Base-by-base conservation (phyloP, 345 rosid genomes). In the Gossypium ekmanianum region DNA sequence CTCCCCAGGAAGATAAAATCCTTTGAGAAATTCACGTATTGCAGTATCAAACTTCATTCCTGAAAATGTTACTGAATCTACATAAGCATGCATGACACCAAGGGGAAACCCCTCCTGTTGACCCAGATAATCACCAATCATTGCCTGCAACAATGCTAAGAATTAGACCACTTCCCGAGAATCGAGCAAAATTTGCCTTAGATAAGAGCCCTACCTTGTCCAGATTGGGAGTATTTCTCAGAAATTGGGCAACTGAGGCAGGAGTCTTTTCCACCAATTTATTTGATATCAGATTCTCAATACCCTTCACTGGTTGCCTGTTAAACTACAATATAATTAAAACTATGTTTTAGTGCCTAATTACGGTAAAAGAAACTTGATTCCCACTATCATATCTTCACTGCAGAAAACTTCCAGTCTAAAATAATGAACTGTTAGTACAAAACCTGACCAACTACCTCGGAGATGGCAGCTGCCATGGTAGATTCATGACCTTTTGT, bases 11-110 rank as follows among this genome's bases (percentile, higher is more conserved):
- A 94, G 98, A 81, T 90, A 83, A 84, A 94, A 94, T 63, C 95
- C 95, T 78, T 91, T 91, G 73, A 94, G 97, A 76, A 92, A 89
- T 85, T 88, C 94, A 57, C 99, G 96, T 68, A 94, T 91, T 74
- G 99, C 95, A 13, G 71, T 76, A 80, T 89, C 93, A 88, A 94
- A 94, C 80, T 90, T 91, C 94, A 91, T 84, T 81, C 86, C 93
- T 14, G 97, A 85, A 86, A 94, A 92, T 59, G 85, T 84, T 87
- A 94, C 89, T 59, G 93, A 90, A 81, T 92, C 99, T 70, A 92
- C 95, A 86, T 86, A 94, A 75, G 94, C 94, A 77, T 94, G 99
- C 99, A 94, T 94, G 79, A 94, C 99, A 79, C 97, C 89, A 75
- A 93, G 89, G 69, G 99, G 93, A 86, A 92, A 94, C 81, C 91